Evolutionary conservation across 306 rosid genomes (phyloP).

Genomic region (Medicago lupulina): DNA sequence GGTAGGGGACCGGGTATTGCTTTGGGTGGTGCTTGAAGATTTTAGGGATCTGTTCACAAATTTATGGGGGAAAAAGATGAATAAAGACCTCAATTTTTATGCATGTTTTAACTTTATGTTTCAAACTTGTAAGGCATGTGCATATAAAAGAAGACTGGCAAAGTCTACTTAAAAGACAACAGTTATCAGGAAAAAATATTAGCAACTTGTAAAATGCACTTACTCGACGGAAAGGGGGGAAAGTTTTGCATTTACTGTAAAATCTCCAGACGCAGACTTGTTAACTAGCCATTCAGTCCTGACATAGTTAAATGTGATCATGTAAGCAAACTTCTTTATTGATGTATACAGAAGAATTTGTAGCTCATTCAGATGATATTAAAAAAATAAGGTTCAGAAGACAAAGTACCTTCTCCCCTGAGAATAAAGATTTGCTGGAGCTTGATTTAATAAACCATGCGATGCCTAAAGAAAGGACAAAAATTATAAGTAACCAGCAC

Average conservation of each 20-base stretch:
- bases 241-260: slow-evolving; percentile 34
- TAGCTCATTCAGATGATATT: slow-evolving; percentile 28
- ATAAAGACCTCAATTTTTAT: slow-evolving; percentile 14
- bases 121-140: slow-evolving; percentile 1
- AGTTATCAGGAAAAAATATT: too few species aligned
- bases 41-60: slow-evolving; percentile 57
- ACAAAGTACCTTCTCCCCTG: slow-evolving; percentile 64
- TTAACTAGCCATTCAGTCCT: slow-evolving; percentile 50
- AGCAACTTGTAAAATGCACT: too few species aligned
- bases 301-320: slow-evolving; percentile 25
- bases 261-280: slow-evolving; percentile 49
- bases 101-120: slow-evolving; percentile 3
- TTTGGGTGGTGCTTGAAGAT: slow-evolving; percentile 53
- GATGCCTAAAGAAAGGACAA: slow-evolving; percentile 52
- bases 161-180: too few species aligned
- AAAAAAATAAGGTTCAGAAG: slow-evolving; percentile 6
- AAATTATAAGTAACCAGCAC: slow-evolving; percentile 13
- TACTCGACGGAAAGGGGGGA: too few species aligned
- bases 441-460: slow-evolving; percentile 49
- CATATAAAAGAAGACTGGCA: neutral
- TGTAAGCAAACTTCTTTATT: slow-evolving; percentile 35
- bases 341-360: slow-evolving; percentile 22
- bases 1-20: slow-evolving; percentile 53
- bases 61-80: neutral
- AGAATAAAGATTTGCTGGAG: slow-evolving; percentile 51